phyloP scores from a whole-genome alignment of 331 rosid species.

The Saraca asoca region DNA sequence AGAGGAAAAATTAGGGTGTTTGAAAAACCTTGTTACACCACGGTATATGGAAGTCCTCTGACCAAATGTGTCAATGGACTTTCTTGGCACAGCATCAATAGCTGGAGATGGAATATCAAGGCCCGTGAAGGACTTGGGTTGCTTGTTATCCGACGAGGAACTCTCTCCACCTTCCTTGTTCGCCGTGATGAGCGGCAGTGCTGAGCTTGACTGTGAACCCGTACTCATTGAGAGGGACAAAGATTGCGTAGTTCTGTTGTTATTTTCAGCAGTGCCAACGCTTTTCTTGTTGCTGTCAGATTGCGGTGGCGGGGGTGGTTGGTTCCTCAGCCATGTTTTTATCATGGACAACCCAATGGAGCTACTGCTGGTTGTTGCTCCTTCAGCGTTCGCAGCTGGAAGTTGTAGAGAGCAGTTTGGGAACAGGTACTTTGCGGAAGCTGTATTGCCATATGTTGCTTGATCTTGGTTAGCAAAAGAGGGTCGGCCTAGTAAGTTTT shows the following conservation, averaged over 20 bases:
- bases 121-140: conserved; percentile 8
- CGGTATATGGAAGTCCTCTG: conserved; percentile 97
- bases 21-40: conserved; percentile 83
- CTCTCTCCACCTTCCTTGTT: no score
- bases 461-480: conserved; percentile 46
- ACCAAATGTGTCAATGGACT: conserved; percentile 76
- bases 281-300: no score
- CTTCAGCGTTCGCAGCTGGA: conserved; percentile 35
- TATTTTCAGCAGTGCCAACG: no score
- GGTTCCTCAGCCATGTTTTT: conserved; percentile 88
- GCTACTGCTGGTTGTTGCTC: background rate
- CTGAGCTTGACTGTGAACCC: no score
- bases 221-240: no score
- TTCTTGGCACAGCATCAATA: conserved; percentile 53
- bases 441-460: conserved; percentile 42
- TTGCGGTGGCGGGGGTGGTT: conserved; percentile 53
- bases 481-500: conserved; percentile 83
- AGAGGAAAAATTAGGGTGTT: background rate
- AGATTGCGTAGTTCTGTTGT: no score
- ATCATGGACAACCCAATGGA: conserved; percentile 85
- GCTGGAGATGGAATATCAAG: conserved; percentile 36
- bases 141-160: conserved; percentile 61
- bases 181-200: no score
- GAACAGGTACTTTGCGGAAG: conserved; percentile 36
- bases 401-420: conserved; percentile 46